Percentiles rank a stretch among this genome's conserved stretches.
phyloP scores from a whole-genome alignment of 2,329 filamentous ascomycete species.

The Penicillium sp. region DNA sequence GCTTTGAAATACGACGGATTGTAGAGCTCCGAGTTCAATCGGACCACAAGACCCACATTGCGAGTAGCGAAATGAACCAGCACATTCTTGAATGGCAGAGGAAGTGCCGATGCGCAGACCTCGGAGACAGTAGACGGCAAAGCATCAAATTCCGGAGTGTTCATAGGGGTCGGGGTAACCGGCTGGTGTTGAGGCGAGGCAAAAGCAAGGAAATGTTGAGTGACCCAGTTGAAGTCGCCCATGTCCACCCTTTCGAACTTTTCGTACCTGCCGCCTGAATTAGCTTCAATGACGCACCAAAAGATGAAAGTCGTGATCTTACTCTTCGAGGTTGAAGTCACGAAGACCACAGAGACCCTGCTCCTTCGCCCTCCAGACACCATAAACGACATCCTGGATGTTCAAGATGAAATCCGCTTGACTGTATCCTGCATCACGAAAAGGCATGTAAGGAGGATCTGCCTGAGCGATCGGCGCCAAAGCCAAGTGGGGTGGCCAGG shows the following conservation, averaged over 20 bases:
- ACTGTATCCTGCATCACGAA: conserved; percentile 95
- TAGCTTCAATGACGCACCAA: conserved; percentile 1
- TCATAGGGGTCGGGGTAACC: conserved; percentile 63
- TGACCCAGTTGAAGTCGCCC: conserved; percentile 99
- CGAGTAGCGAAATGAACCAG: conserved; percentile 80
- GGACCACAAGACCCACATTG: conserved; percentile 87
- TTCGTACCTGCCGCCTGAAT: conserved; percentile 62
- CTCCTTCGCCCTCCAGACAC: conserved; percentile 98
- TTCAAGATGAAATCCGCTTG: conserved; percentile 95
- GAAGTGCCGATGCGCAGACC: conserved; percentile 64
- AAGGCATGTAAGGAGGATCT: conserved; percentile 96
- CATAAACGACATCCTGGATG: conserved; percentile 95
- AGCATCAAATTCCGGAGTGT: conserved; percentile 65
- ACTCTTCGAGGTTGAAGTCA: conserved; percentile 91
- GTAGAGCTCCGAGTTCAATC: conserved; percentile 92
- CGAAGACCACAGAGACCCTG: conserved; percentile 85
- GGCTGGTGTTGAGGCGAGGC: conserved; percentile 86
- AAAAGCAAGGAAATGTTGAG: conserved; percentile 89
- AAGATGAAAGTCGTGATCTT: conserved; percentile 26
- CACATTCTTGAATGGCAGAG: conserved; percentile 91
- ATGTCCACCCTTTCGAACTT: conserved; percentile 92
- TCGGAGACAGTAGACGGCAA: conserved; percentile 71
- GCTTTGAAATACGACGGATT: conserved; percentile 96
- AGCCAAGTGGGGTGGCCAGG: conserved; percentile 92
- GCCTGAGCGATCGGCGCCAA: conserved; percentile 93